A percentile compares a stretch with the other conserved stretches of the same genome.
These are phyloP conservation scores for Leccinum ochraceum DNA, from an alignment of 768 basidiomycete species.

Conservation along the genomic window DNA sequence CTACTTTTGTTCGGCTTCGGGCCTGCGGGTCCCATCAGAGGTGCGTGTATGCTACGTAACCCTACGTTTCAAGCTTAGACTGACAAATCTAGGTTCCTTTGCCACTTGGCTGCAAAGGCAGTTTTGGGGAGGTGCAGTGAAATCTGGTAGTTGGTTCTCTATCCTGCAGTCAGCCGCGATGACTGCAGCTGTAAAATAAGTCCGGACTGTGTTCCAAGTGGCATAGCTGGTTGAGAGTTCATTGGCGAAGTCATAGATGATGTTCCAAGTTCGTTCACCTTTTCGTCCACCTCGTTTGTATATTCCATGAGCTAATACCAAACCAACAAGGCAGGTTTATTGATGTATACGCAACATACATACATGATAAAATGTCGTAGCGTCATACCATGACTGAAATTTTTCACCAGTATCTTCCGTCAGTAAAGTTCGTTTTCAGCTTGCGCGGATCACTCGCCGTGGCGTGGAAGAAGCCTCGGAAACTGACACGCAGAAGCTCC, in stretches of 20 bases:
- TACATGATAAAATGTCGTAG: background rate
- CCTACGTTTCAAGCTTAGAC: background rate
- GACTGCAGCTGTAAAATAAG: background rate
- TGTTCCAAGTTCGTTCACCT: background rate
- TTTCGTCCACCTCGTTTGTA: background rate
- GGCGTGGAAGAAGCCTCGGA: background rate
- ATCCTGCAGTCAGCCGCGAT: slow-evolving; percentile 17
- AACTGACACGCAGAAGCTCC: background rate
- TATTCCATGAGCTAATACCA: background rate
- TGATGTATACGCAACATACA: background rate
- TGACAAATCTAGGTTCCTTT: slow-evolving; percentile 6
- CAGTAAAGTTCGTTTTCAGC: no score
- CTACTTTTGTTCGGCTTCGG: slow-evolving; percentile 18
- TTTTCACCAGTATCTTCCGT: background rate
- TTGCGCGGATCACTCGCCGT: no score
- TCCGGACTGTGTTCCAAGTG: background rate
- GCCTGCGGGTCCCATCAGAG: slow-evolving; percentile 12
- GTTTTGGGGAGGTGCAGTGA: slow-evolving; percentile 9
- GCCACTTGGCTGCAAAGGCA: slow-evolving; percentile 12
- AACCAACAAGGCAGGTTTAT: background rate
- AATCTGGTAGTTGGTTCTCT: slow-evolving; percentile 14
- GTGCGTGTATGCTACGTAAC: background rate
- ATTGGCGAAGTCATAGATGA: no score
- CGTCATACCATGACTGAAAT: background rate
- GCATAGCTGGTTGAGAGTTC: background rate